Evolutionary conservation across 2,329 filamentous ascomycete genomes (phyloP).

Genomic region (Pseudogymnoascus sp.): DNA sequence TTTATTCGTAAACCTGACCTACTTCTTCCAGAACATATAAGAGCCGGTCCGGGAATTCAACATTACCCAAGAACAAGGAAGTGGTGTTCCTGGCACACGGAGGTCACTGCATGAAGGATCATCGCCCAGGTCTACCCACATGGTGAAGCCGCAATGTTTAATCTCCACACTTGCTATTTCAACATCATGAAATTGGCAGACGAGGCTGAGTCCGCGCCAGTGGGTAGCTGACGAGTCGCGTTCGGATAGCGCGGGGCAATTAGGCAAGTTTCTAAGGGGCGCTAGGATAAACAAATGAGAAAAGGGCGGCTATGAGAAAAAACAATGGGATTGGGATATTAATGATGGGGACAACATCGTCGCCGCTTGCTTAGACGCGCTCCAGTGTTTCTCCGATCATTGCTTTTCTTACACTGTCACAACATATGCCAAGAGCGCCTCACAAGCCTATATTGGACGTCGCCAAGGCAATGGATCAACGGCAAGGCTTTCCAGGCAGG

Average conservation of each 20-base stretch:
- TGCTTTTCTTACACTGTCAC: neutral
- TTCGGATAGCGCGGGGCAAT: neutral
- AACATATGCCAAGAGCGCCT: neutral
- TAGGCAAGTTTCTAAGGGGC: neutral
- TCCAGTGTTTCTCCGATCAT: neutral
- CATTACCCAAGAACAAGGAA: neutral
- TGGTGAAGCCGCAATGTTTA: neutral
- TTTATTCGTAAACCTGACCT: neutral
- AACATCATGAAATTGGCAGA: neutral
- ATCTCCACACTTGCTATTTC: neutral
- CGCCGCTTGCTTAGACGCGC: neutral
- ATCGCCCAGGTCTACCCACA: neutral
- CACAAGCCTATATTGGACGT: neutral
- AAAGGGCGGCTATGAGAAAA: neutral
- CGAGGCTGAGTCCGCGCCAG: neutral
- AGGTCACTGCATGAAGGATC: neutral
- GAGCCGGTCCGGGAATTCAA: neutral
- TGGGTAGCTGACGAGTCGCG: neutral
- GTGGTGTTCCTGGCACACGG: neutral
- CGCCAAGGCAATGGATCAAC: neutral
- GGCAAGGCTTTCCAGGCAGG: neutral
- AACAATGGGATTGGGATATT: neutral
- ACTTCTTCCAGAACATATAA: neutral
- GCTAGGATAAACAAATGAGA: neutral
- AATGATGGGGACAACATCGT: neutral